Base-by-base conservation (phyloP, 2,329 filamentous ascomycete genomes). In the Talaromyces sp. region DNA sequence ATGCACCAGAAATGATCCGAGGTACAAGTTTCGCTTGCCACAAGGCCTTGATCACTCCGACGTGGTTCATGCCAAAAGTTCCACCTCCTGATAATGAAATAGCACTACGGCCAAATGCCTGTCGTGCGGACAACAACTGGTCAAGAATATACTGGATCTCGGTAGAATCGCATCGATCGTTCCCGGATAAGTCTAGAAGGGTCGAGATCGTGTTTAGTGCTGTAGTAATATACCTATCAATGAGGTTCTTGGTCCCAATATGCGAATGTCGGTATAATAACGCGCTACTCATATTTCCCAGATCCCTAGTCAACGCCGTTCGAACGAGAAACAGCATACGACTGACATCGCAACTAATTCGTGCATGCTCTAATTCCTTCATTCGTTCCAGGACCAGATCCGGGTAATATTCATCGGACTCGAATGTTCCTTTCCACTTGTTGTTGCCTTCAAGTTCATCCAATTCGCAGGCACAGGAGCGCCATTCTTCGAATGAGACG, bases 51-150 rank as follows among this genome's bases (percentile, higher is more conserved):
- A 95, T 77, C 2, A 96, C 91, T 1, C 91, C 91, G 56, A 96
- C 88, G 70, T 96, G 91, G 60, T 89, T 89, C 89, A 96, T 95
- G 40, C 91, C 91, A 74, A 95, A 91, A 0, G 91, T 94, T 1
- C 88, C 91, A 2, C 91, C 91, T 7, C 91, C 91, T 4, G 91
- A 95, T 9, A 96, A 78, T 9, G 95, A 78, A 53, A 96, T 76
- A 0, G 90, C 91, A 62, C 87, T 94, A 61, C 91, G 82, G n/a
- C 91, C 91, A 67, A 91, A 95, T 36, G 89, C 88, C 67, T 92
- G 89, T 39, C 89, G 83, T 1, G 89, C 83, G 57, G 84, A 83
- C 46, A 92, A 73, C 62, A 94, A 79, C 58, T 85, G 84, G 56
- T 92, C 87, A 5, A 91, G 77, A 4, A 87, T 78, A 57, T 80